Base-by-base conservation (phyloP, 179 eudicot genomes). In the Patellifolia procumbens region DNA sequence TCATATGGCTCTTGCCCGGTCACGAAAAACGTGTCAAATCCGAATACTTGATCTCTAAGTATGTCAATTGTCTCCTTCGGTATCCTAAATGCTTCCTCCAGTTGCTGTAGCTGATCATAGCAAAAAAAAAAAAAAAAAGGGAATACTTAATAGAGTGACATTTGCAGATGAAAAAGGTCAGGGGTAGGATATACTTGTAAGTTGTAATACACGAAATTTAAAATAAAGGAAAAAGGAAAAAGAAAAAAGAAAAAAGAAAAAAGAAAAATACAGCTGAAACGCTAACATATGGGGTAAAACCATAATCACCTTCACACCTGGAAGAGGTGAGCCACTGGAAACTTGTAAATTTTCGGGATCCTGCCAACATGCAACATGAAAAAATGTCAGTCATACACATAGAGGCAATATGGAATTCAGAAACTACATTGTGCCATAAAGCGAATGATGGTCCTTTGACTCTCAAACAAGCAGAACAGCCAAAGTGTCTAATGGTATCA, bases 1-100 rank as follows among this genome's bases (percentile, higher is more conserved):
- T 95, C 99, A 70, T 95, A 95, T 60, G 99, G 99, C 72, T 95
- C 99, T 83, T 93, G 95, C 72, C 89, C 89, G 32, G 97, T 95
- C 78, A 93, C 91, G 48, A 95, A 95, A 79, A 93, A 95, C 24
- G 97, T 91, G 88, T 95, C 97, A 73, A 93, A 95, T 74, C 97
- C 97, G 76, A 95, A 95, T 64, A 95, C 95, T 88, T 95, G 97
- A 83, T 90, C 89, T 81, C 79, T 86, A 13, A 95, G 88, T 81
- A 95, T 82, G 53, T 95, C 97, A 73, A 95, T 85, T 43, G 90
- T 91, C 80, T 85, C 99, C 84, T 95, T 93, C 1, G 99, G 91
- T 31, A 95, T 91, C 86, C 90, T 87, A 59, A 77, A 76, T 55
- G 87, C 74, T 82, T 88, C 97, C 79, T 89, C 92, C 28, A 95